These are phyloP conservation scores for Apophysomyces elegans DNA, from an alignment of 371 early-diverging fungal genomes.

Conservation along the genomic window DNA sequence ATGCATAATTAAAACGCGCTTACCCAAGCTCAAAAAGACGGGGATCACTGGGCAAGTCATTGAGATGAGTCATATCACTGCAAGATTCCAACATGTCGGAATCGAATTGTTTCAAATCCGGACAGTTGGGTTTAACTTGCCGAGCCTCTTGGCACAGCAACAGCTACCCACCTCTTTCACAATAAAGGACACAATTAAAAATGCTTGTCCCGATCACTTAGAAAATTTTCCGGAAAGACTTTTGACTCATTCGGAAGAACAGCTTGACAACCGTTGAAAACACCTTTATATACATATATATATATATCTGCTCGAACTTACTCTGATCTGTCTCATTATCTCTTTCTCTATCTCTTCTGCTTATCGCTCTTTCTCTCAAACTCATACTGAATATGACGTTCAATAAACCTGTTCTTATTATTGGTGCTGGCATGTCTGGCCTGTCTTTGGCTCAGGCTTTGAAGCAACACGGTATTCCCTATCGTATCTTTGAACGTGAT, in stretches of 20 bases:
- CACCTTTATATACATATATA: too few species aligned
- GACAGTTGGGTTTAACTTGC: too few species aligned
- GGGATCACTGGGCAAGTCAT: neutral
- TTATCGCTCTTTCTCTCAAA: neutral
- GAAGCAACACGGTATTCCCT: constrained; percentile 32
- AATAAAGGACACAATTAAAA: too few species aligned
- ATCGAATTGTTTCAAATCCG: neutral
- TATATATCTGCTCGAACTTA: neutral
- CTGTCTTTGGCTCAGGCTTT: constrained; percentile 40
- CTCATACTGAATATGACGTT: neutral
- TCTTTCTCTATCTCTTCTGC: neutral
- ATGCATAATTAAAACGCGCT: too few species aligned
- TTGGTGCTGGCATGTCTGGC: constrained; percentile 21
- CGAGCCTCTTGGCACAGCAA: too few species aligned
- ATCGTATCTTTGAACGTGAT: constrained; percentile 39
- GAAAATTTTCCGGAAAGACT: too few species aligned
- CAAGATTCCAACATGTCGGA: neutral
- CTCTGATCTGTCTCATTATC: neutral
- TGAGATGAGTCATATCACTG: constrained; percentile 2
- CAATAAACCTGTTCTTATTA: constrained; percentile 16
- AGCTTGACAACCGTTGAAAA: neutral
- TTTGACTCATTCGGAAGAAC: neutral
- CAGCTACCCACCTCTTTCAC: too few species aligned
- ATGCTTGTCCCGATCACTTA: too few species aligned
- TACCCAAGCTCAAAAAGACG: neutral